Conservation (phyloP, 345 rosid genomes). For the Sonneratia alba region DNA sequence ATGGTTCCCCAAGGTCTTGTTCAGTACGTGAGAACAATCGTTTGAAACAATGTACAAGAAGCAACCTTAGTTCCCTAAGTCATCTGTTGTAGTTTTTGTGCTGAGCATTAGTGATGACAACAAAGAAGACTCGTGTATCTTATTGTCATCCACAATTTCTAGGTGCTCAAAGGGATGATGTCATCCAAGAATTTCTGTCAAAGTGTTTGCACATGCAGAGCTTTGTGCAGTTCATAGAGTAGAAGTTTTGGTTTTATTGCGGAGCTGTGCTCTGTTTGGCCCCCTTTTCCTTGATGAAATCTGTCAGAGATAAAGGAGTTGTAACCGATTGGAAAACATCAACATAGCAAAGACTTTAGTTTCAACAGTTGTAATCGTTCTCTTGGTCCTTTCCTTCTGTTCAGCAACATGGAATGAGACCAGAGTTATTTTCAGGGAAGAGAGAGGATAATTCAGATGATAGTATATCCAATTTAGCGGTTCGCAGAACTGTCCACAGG, state of each 20-base stretch:
- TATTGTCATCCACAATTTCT: neutral
- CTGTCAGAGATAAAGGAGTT: neutral
- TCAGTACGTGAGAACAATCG: neutral
- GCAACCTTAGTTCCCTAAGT: neutral
- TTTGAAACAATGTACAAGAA: neutral
- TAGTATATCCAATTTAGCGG: conserved; percentile 30
- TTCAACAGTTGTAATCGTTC: neutral
- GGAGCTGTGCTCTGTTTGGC: neutral
- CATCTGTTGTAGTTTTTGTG: neutral
- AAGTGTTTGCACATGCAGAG: too few species aligned
- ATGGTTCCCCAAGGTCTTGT: neutral
- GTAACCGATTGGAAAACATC: neutral
- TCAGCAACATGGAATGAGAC: neutral
- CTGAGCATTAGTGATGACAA: neutral
- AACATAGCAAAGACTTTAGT: neutral
- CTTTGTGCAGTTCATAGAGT: too few species aligned
- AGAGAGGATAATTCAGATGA: neutral
- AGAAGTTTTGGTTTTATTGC: neutral
- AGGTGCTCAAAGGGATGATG: too few species aligned
- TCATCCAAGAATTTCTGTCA: too few species aligned
- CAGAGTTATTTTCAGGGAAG: neutral
- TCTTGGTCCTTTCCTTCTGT: neutral
- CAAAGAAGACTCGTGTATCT: neutral
- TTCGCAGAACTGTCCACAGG: too few species aligned
- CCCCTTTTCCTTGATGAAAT: neutral